These are phyloP conservation scores for Mycena vitilis DNA, from an alignment of 768 basidiomycete species.

Conservation along the genomic window DNA sequence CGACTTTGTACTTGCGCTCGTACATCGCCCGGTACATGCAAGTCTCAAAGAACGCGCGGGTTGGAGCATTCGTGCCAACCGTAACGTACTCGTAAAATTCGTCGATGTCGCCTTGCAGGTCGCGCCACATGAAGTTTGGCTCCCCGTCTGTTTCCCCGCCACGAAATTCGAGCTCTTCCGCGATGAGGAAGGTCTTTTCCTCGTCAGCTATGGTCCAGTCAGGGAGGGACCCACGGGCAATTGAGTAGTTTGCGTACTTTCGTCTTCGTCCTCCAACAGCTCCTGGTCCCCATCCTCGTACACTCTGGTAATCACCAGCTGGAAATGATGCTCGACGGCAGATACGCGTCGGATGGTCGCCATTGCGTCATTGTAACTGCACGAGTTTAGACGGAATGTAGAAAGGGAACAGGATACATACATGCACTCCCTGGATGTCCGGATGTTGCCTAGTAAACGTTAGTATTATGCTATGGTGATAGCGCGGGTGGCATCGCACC, in stretches of 20 bases:
- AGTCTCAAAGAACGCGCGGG: slow-evolving; percentile 89
- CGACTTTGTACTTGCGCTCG: slow-evolving; percentile 87
- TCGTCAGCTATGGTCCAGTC: slow-evolving; percentile 76
- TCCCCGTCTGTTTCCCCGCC: slow-evolving; percentile 79
- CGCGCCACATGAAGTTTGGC: slow-evolving; percentile 90
- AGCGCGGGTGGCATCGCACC: slow-evolving; percentile 43
- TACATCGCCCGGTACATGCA: slow-evolving; percentile 98
- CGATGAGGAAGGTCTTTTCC: slow-evolving; percentile 92
- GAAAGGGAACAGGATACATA: slow-evolving; percentile 53
- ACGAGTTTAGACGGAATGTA: slow-evolving; percentile 20
- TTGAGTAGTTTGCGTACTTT: slow-evolving; percentile 63
- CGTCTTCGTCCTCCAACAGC: slow-evolving; percentile 92
- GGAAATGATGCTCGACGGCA: slow-evolving; percentile 81
- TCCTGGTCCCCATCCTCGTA: slow-evolving; percentile 98
- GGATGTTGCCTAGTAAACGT: slow-evolving; percentile 67
- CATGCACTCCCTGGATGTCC: slow-evolving; percentile 98
- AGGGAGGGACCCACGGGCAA: slow-evolving; percentile 6
- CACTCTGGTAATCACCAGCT: slow-evolving; percentile 95
- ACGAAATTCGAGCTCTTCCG: slow-evolving; percentile 90
- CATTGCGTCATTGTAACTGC: slow-evolving; percentile 95
- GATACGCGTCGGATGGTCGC: slow-evolving; percentile 90
- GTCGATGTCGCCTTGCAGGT: slow-evolving; percentile 90
- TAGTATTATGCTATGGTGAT: not conserved
- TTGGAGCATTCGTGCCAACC: slow-evolving; percentile 80
- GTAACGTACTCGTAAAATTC: slow-evolving; percentile 96